Evolutionary conservation across 2,329 filamentous ascomycete genomes (phyloP).

Genomic region (Emergomyces orientalis): DNA sequence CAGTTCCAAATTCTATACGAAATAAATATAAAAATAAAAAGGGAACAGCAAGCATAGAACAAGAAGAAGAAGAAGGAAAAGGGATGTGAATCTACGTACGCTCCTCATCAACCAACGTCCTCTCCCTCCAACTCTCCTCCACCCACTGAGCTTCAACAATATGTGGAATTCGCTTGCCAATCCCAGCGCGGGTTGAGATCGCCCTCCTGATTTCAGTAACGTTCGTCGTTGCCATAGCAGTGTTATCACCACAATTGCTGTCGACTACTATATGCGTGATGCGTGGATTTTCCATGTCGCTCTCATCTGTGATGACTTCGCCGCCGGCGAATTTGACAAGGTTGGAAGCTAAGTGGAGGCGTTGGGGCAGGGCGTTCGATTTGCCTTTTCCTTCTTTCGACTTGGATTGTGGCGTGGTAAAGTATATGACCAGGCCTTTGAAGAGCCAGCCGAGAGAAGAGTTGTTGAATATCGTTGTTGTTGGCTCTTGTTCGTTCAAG

Average conservation of each 20-base stretch:
- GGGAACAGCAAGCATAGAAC: too few relatives aligned
- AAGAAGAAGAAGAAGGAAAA: background rate
- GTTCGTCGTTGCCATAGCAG: slow-evolving; percentile 43
- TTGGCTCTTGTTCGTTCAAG: background rate
- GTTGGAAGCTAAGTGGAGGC: slow-evolving; percentile 43
- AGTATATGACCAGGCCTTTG: slow-evolving; percentile 37
- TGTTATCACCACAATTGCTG: slow-evolving; percentile 34
- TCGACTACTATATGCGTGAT: slow-evolving; percentile 68
- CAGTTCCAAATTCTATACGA: background rate
- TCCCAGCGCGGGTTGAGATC: slow-evolving; percentile 19
- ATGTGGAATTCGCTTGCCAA: slow-evolving; percentile 50
- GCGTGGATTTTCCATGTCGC: slow-evolving; percentile 40
- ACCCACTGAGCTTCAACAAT: slow-evolving; percentile 66
- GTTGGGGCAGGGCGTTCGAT: slow-evolving; percentile 9
- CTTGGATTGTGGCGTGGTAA: slow-evolving; percentile 21
- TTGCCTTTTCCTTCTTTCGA: background rate
- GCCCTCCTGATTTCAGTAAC: slow-evolving; percentile 25
- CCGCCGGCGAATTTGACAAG: slow-evolving; percentile 64
- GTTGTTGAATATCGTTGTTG: slow-evolving; percentile 18
- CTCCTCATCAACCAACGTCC: slow-evolving; percentile 73
- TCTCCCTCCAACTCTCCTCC: slow-evolving; percentile 67
- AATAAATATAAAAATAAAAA: background rate
- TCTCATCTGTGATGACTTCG: slow-evolving; percentile 30
- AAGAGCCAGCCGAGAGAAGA: slow-evolving; percentile 42
- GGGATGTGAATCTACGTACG: slow-evolving; percentile 22